Evolutionary conservation across 805 yeast species (phyloP).

Genomic region (Suhomyces sp.): DNA sequence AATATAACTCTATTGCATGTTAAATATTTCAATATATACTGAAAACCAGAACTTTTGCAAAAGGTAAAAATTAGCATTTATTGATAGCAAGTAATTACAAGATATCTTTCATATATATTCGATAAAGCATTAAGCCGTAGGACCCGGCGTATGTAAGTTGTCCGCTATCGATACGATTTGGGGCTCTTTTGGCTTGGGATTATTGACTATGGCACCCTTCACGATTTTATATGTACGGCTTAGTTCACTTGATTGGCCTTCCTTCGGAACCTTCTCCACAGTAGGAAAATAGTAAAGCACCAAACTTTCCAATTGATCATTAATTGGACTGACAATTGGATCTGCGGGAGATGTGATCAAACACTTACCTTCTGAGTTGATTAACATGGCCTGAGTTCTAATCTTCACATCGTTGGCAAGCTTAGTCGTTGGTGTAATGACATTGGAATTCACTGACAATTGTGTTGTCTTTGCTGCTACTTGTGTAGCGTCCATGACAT

Average conservation of each 20-base stretch:
- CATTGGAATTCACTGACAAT: not conserved
- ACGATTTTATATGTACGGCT: constrained; percentile 48
- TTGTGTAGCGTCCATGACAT: not conserved
- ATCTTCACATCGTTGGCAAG: constrained; percentile 48
- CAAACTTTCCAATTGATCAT: constrained; percentile 47
- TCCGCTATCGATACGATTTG: not conserved
- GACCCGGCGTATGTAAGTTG: not conserved
- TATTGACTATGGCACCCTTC: not conserved
- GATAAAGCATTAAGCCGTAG: not conserved
- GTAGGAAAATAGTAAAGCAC: constrained; percentile 47
- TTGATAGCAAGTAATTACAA: not conserved
- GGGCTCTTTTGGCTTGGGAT: not conserved
- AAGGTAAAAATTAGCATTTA: not conserved
- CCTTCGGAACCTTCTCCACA: constrained; percentile 39
- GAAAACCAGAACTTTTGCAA: constrained; percentile 2
- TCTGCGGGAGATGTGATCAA: constrained; percentile 60
- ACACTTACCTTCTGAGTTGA: constrained; percentile 49
- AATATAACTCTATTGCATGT: constrained; percentile 26
- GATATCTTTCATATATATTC: not conserved
- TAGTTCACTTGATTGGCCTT: constrained; percentile 54
- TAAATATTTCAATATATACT: constrained; percentile 15
- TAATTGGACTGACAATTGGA: constrained; percentile 61
- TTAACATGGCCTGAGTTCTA: constrained; percentile 39
- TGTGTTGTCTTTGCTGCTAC: not conserved
- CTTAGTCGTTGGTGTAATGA: constrained; percentile 49